Evolutionary conservation across 2,329 filamentous ascomycete genomes (phyloP).

Genomic region (Proliferodiscus dingleyae): DNA sequence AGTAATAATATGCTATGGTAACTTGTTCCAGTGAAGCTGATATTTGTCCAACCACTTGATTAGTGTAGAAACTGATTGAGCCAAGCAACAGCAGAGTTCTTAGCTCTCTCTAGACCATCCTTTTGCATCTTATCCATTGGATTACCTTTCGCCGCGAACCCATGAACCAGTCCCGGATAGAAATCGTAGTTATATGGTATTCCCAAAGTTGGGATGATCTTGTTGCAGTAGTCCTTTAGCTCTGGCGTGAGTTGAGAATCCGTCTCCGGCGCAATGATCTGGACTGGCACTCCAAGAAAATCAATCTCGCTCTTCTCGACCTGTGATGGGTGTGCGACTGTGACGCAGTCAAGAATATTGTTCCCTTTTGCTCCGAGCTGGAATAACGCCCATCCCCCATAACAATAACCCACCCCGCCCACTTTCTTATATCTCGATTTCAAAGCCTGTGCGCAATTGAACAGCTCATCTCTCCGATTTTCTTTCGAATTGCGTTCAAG

Average conservation of each 20-base stretch:
- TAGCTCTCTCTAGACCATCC: conserved; percentile 4
- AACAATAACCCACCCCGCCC: conserved; percentile 11
- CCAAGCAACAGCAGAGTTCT: conserved; percentile 5
- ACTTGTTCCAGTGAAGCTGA: no score
- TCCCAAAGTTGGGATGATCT: conserved; percentile 4
- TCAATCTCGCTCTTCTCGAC: conserved; percentile 21
- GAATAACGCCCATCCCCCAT: conserved; percentile 8
- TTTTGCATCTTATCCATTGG: neutral
- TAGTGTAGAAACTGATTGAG: neutral
- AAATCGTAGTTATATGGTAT: conserved; percentile 7
- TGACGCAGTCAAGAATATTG: conserved; percentile 7
- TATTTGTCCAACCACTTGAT: no score
- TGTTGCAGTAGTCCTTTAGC: conserved; percentile 8
- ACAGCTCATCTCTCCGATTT: conserved; percentile 7
- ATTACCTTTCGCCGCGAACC: conserved; percentile 4
- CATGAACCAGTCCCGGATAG: conserved; percentile 7
- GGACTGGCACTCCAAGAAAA: conserved; percentile 5
- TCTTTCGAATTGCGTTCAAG: conserved; percentile 3
- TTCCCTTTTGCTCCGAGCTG: conserved; percentile 5
- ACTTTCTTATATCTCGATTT: conserved; percentile 3
- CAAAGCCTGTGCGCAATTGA: conserved; percentile 5
- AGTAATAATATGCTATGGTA: no score
- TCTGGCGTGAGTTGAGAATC: conserved; percentile 6
- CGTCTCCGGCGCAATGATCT: conserved; percentile 10
- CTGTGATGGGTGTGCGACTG: conserved; percentile 6